These are phyloP conservation scores for Neurospora africana DNA, from an alignment of 495 filamentous ascomycete species.

Conservation along the genomic window DNA sequence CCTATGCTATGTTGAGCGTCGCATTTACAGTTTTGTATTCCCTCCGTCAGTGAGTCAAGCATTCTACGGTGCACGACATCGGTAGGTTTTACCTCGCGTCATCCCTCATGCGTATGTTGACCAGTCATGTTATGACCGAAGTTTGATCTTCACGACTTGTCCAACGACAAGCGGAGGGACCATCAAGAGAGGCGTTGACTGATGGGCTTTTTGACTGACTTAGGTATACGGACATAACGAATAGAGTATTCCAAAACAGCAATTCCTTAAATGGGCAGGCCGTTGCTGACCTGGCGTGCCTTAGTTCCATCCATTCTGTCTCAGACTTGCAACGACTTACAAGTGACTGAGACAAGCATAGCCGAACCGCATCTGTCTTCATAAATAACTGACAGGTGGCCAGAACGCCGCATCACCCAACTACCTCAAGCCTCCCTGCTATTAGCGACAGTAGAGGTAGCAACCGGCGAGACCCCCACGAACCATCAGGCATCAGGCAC, in stretches of 20 bases:
- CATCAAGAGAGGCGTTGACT: neutral
- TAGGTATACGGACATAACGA: neutral
- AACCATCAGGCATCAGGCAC: neutral
- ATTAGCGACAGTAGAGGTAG: neutral
- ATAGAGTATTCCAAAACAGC: neutral
- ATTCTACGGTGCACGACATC: neutral
- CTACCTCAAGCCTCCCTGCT: neutral
- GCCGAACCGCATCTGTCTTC: neutral
- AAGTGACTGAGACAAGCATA: neutral
- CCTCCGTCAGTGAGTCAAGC: neutral
- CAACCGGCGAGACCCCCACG: neutral
- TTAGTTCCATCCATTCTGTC: neutral
- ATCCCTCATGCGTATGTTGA: neutral
- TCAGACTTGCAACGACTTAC: neutral
- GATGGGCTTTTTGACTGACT: neutral
- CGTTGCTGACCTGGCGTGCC: neutral
- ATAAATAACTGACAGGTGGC: neutral
- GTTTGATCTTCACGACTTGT: neutral
- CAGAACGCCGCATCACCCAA: neutral
- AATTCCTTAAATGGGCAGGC: neutral
- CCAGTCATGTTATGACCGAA: neutral
- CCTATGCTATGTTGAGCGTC: neutral
- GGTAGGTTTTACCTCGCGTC: neutral
- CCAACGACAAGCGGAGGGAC: neutral
- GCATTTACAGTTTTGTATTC: neutral